Base-by-base conservation (phyloP, 2,329 filamentous ascomycete species). In the Pseudogymnoascus sp. region DNA sequence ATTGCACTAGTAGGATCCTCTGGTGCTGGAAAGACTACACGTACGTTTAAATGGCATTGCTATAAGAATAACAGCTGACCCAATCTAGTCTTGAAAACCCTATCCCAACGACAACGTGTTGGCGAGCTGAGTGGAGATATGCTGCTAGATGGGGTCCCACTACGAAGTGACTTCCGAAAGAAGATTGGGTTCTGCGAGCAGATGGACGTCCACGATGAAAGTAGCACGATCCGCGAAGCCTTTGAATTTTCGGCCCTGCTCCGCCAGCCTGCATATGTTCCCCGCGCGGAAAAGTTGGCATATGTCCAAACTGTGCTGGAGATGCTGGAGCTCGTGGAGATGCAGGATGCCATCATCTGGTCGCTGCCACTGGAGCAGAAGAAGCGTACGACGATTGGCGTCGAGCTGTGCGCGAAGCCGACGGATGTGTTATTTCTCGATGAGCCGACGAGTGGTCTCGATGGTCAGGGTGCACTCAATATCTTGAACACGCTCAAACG, bases 41-140 rank as follows among this genome's bases (percentile, higher is more conserved):
- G 40, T 44, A 44, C 5, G 40, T 24, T 44, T 44, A 44, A 44
- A 44, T 44, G 19, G 13, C 40, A 11, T 6, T 44, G 7, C 19
- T 3, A 21, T 44, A 44, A 44, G 40, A 24, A 44, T 6, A 21
- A 44, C 19, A 44, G 40, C 40, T 44, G 8, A 44, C 40, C 10
- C 13, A 96, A 91, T 1, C 82, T 96, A 50, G 21, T 50, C 24
- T 78, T 96, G 38, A 90, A 96, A 75, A 89, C 90, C 38, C 80
- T 96, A 68, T 92, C 92, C 53, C 90, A 89, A 65, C 87, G 92
- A 72, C 88, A 90, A 73, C 92, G 90, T 0, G 93, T 93, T 85
- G 93, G 93, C 75, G 88, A 96, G 11, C 90, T 96, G 61, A 85
- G 84, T 6, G 93, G 93, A 61, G 89, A 93, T 68, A 93, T 96